Conservation (phyloP, 2,329 filamentous ascomycete species). For the Colletotrichum tanaceti region DNA sequence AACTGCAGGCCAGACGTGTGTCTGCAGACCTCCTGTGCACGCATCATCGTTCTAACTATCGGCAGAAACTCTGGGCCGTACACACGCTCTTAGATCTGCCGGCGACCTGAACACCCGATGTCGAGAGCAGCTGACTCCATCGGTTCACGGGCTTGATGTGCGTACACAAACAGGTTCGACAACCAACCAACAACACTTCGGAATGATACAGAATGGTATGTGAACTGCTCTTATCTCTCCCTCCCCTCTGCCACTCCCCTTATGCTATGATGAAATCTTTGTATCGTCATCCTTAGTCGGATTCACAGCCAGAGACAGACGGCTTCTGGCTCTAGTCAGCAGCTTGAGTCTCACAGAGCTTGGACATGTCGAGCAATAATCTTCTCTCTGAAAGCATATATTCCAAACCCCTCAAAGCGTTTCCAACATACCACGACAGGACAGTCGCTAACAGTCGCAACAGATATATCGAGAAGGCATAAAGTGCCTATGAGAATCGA, state of each 20-base stretch:
- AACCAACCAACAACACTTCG: not conserved
- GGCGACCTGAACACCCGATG: constrained; percentile 4
- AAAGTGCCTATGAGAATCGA: not conserved
- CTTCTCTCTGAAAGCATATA: constrained; percentile 63
- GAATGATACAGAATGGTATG: constrained; percentile 10
- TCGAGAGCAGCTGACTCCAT: constrained; percentile 27
- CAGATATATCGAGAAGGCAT: constrained; percentile 5
- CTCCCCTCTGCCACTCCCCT: constrained; percentile 15
- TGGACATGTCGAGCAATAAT: constrained; percentile 63
- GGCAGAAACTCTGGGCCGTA: constrained; percentile 41
- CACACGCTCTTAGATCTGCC: constrained; percentile 11
- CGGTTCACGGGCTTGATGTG: constrained; percentile 33
- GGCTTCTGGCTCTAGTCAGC: constrained; percentile 12
- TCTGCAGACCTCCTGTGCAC: constrained; percentile 52
- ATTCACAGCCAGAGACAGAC: constrained; percentile 55
- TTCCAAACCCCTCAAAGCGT: not conserved
- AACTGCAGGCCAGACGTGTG: constrained; percentile 15
- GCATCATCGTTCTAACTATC: constrained; percentile 58
- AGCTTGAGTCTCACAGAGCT: constrained; percentile 47
- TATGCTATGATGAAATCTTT: constrained; percentile 81
- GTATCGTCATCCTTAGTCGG: constrained; percentile 99
- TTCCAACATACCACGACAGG: not conserved
- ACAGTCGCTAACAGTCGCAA: constrained; percentile 6
- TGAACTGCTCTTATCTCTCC: constrained; percentile 5
- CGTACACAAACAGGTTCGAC: constrained; percentile 3